Evolutionary conservation across 1,284 basidiomycete genomes (phyloP), one percentile per base, ranked within the genome.

Genomic region (Stygiomarasmius scandens): DNA sequence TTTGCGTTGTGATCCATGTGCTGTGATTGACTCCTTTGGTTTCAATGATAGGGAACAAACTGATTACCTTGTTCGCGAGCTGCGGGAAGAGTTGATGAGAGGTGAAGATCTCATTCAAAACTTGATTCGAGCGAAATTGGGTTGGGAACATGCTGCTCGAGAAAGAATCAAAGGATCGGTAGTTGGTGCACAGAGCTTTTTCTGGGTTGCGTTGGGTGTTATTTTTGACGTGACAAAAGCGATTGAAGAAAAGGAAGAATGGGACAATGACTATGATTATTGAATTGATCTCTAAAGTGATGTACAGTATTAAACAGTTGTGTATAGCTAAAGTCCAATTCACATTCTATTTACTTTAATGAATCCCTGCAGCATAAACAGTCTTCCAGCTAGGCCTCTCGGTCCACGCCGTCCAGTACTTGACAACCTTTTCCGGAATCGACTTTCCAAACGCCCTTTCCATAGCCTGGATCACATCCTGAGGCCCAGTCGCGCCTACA

Each of bases 111-210:
- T 68, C 14, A 69, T 77, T 49, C 71, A 74, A 34, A 71, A 73
- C 48, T 67, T 87, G 46, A 60, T 70, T 56, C 71, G 75, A 11
- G 77, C 78, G 2, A 41, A 41, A 41, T 19, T 41, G 38, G n/a
- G 38, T n/a, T 41, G 38, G 38, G 38, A 41, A 4, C 16, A 9
- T 6, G 5, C 8, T 16, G 11, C 38, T 19, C 38, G 38, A n/a
- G 38, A 41, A 19, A 27, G 44, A 25, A n/a, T 36, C 2, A 63
- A 76, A 54, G 67, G 67, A 16, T 68, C 73, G n/a, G 60, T 63
- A 2, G 87, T 87, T 62, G 86, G 85, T 1, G 81, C 80, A 22
- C 74, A 78, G 49, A 86, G 83, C 64, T 87, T 86, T 67, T 77
- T 78, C 29, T 88, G 83, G 82, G 66, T 88, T 23, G 78, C 83